Evolutionary conservation across 2,329 filamentous ascomycete species (phyloP), one percentile per base, ranked within the genome.

Genomic region (Cladophialophora psammophila): DNA sequence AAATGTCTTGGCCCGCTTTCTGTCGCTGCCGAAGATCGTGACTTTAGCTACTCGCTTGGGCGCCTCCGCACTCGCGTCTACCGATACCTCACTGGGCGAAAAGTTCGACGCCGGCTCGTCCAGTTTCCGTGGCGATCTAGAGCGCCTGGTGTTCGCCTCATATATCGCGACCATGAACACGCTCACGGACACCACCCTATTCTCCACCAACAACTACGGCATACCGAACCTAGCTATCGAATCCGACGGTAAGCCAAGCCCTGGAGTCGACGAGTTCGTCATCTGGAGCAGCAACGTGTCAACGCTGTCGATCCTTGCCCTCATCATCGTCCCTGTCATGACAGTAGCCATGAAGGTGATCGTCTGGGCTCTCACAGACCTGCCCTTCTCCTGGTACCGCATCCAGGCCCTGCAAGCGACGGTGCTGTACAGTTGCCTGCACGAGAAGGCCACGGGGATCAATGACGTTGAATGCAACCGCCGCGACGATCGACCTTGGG

Each of bases 151-250:
- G 6, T 53, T 52, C n/a, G 58, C 58, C 31, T 61, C 58, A 12
- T 61, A 61, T n/a, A 61, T 61, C 34, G 58, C 58, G n/a, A 52
- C 58, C 9, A 61, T 61, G 58, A 61, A 61, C 45, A 61, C 48
- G 40, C 45, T 61, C 31, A 61, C 58, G 5, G 58, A 61, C 26
- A 61, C 58, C 26, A 61, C 58, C 5, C 18, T 61, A 34, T 61
- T 52, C 58, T 40, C 58, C 10, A n/a, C 58, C 8, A 53, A 61
- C 42, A 50, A 61, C 12, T 52, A 61, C 36, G 58, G 48, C 32
- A 53, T 61, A 31, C 32, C 58, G n/a, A 61, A 61, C 34, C 31
- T 36, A 20, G 58, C 15, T 32, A n/a, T 31, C 5, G 58, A 34
- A 10, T 36, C 40, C 10, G 45, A 53, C 34, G 58, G 58, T 18